Percentiles rank a stretch among this genome's conserved stretches.
These are phyloP conservation scores for Trypanosoma lewisi DNA, from an alignment of 208 protist genomes.

Conservation along the genomic window DNA sequence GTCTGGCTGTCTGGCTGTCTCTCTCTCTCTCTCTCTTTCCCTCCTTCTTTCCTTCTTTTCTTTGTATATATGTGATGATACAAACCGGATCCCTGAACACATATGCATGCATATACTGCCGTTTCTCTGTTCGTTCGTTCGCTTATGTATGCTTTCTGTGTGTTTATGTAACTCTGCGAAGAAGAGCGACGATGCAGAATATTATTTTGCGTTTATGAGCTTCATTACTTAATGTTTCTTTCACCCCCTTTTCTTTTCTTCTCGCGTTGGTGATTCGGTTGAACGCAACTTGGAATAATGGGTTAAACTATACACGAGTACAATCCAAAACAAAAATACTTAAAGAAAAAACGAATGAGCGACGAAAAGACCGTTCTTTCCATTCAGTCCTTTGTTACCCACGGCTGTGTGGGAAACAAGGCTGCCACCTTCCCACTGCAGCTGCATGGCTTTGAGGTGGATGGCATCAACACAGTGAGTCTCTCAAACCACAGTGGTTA, in stretches of 20 bases:
- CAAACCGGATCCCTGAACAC: too few species aligned
- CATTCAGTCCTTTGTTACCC: slow-evolving; percentile 94
- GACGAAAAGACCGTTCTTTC: slow-evolving; percentile 81
- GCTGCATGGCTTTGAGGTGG: slow-evolving; percentile 94
- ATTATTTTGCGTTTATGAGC: too few species aligned
- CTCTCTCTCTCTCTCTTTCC: slow-evolving; percentile 13
- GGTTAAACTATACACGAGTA: too few species aligned
- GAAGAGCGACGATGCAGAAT: too few species aligned
- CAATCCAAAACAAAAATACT: neutral
- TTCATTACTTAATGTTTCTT: too few species aligned
- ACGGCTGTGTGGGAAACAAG: slow-evolving; percentile 97
- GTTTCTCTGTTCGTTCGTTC: too few species aligned
- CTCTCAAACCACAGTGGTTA: slow-evolving; percentile 96
- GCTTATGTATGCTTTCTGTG: too few species aligned
- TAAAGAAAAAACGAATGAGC: slow-evolving; percentile 14
- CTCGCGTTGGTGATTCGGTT: too few species aligned
- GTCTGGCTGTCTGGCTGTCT: neutral
- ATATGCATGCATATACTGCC: neutral
- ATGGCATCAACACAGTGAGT: slow-evolving; percentile 94
- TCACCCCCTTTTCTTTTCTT: too few species aligned
- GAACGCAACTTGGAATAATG: too few species aligned
- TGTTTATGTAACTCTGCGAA: too few species aligned
- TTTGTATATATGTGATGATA: slow-evolving; percentile 18
- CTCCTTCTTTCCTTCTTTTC: slow-evolving; percentile 15
- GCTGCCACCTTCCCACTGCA: slow-evolving; percentile 93